Base-by-base conservation (phyloP, 805 yeast species). In the Saccharomyces paradoxus region DNA sequence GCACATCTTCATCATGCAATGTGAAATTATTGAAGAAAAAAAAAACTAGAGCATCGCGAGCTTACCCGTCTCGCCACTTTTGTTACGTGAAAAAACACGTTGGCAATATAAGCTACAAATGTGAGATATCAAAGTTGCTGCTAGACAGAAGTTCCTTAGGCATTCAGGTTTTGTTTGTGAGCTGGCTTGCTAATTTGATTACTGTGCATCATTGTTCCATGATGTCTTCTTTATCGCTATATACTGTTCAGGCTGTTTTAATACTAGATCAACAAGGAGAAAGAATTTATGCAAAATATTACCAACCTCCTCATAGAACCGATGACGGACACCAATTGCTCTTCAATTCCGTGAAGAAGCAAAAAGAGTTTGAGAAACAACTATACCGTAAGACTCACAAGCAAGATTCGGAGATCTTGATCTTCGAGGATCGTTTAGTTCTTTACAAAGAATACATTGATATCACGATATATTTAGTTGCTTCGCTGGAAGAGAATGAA, bases 401-500 rank as follows among this genome's bases (percentile, higher is more conserved):
- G 64, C 83, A 84, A 59, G 83, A 86, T 65, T 81, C 86, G 51
- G 98, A 91, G 64, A 82, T 94, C 53, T 72, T 89, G 57, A 76
- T 94, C 48, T 86, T 82, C 66, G 96, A 90, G 64, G 82, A 82
- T 67, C 86, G 84, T 60, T 76, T 89, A 57, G 83, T 91, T 44
- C 85, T 89, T n/a, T 94, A 90, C 74, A 90, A 88, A 71, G 95
- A 90, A 70, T 75, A 81, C 56, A 78, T 88, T 53, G 98, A 94
- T 68, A 79, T 86, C 47, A 71, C 86, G 27, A 69, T 94, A 53
- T 82, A 86, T 61, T 67, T 91, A 50, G 80, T 89, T 53, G 92
- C 92, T 41, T 60, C 67, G 8, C 80, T 86, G 54, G 84, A 86
- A 57, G 98, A 92, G 72, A 94, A 90, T 70, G 99, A 94, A 73